Evolutionary conservation across 139 green algal genomes (phyloP), one percentile per base, ranked within the genome.

Genomic region (Tetraselmis chui): DNA sequence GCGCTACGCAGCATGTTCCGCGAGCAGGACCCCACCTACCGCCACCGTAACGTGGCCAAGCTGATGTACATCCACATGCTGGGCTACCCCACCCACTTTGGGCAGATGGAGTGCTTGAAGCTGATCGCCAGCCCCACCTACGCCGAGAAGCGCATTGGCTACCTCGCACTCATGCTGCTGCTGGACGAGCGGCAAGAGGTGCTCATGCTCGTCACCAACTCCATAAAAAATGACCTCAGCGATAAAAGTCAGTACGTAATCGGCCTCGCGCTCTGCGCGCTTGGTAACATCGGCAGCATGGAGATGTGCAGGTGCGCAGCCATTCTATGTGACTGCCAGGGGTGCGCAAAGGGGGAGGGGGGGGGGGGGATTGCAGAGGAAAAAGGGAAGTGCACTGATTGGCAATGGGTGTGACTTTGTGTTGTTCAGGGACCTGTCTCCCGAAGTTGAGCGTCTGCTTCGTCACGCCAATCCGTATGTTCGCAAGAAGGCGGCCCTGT

Each of bases 1-100:
- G 93, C 94, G 0, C 88, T 99, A 78, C 92, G 97, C 1, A 92
- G 94, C 67, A 93, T 93, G 18, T 97, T 97, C 86, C 88, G 92
- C 81, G 89, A 95, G 31, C 91, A 96, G 88, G 94, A 94, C 78
- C 67, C 82, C 28, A 31, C 76, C 1, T 93, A 92, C 85, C 74
- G 89, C 59, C 92, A 95, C 85, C 89, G 97, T 28, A 99, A 98
- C 87, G 94, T 99, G 1, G 96, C 96, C 76, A 99, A 99, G 91
- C 93, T 99, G 18, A 98, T 99, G 96, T 99, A 97, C 85, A 98
- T 99, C 31, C 97, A 99, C 90, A 99, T 99, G 97, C 91, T 99
- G 76, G 97, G 97, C 25, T 98, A 99, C 83, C 94, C 97, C 11
- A 99, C 97, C 1, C 97, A 99, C 87, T 99, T 99, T 86, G 97